Base-by-base conservation (phyloP, 352 stramenopile species). In the Pythium chondricola region DNA sequence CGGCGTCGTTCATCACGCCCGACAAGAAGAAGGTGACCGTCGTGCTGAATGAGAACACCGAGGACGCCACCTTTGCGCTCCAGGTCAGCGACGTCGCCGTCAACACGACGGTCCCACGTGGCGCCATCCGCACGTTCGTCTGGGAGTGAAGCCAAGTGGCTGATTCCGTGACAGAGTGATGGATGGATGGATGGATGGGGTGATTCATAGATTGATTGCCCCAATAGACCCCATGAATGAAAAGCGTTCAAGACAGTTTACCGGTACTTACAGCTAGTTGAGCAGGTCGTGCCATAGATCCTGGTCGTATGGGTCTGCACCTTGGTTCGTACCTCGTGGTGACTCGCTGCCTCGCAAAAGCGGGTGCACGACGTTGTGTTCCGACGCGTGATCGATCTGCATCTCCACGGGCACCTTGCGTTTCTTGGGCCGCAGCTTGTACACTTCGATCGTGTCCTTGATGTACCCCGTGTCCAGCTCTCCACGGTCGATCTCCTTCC, bases 41-140 rank as follows among this genome's bases (percentile, higher is more conserved):
- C 11, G 76, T 91, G 26, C 61, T 93, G 51, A 93, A 93, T 52
- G 79, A 91, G 44, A 91, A 93, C 66, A 85, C 77, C 21, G 79
- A 89, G 47, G 65, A 76, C 17, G 76, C 71, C 0, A 44, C 69
- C 26, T 89, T 93, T 25, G 67, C 82, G 43, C 47, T 93, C 30
- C 63, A 76, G 20, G 65, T 73, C 40, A 69, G 61, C 14, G 73
- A 58, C 24, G 40, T 58, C 18, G 58, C 60, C n/a, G 43, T 89
- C 25, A 52, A 74, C 26, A 83, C 74, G 22, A 74, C 63, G 7
- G 58, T 93, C 20, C 76, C 76, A 13, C 45, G 50, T 16, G 63
- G 71, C 25, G 77, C 69, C 21, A 93, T 93, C 48, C 76, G 71
- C 9, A 93, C 82, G 37, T 90, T 78, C 48, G 69, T 57, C 13